Evolutionary conservation across 176 grass and related monocot species (phyloP), one percentile per base, ranked within the genome.

Genomic region (Cenchrus americanus): DNA sequence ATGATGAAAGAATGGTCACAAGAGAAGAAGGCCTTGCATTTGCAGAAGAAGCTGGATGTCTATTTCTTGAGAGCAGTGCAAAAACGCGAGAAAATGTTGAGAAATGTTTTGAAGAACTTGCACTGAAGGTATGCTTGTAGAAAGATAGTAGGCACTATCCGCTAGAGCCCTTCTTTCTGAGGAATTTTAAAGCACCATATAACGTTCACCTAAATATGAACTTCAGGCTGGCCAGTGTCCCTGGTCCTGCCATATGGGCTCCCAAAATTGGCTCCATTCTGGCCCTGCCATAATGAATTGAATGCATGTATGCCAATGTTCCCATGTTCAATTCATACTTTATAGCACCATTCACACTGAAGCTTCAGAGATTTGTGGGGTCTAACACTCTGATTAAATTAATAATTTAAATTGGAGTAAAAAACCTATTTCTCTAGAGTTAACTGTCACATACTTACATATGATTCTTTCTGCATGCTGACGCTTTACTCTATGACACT

Each of bases 51-150:
- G 92, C 72, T 47, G 91, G 93, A 79, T 92, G 91, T 77, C 75
- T 98, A 41, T 98, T 98, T 89, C 85, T 95, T 21, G 96, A 98
- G 69, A 93, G 91, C 69, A 98, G 96, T 78, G 96, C 96, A 19
- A 98, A 92, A 85, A 95, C 93, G 81, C 86, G 93, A 83, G 78
- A 85, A 73, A 98, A 98, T 81, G 91, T 98, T 17, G 85, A 95
- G 59, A 90, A 88, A 85, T 95, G 93, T 91, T 98, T 98, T 81
- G 93, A 95, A 92, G 91, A 95, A 74, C 89, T 98, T 60, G 96
- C 93, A 84, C 62, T 95, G 21, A 98, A 98, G 96, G 96, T 98
- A 95, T 62, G 80, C 23, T 32, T 84, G 52, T 14, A 26, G 14
- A 65, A 72, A 60, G 42, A 87, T 65, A 69, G 37, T 32, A n/a